These are phyloP conservation scores for Cicer bijugum DNA, from an alignment of 306 rosid genomes.

Conservation along the genomic window DNA sequence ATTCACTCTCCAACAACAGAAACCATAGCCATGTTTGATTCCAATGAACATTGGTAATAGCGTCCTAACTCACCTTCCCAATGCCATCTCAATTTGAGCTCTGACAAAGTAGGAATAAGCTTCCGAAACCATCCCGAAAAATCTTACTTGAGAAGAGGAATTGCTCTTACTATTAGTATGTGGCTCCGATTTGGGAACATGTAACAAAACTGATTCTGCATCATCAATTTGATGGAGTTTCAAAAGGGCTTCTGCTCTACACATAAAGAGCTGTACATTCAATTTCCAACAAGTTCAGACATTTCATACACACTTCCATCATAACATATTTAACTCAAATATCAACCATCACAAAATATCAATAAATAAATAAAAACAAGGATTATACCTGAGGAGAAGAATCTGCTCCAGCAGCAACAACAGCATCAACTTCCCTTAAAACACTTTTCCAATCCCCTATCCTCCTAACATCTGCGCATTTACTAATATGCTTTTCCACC, in stretches of 20 bases:
- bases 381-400: slow-evolving; percentile 74
- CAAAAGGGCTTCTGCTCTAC: slow-evolving; percentile 94
- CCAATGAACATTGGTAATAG: slow-evolving; percentile 45
- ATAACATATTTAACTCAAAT: slow-evolving; percentile 3
- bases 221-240: slow-evolving; percentile 88
- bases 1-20: slow-evolving; percentile 59
- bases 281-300: slow-evolving; percentile 70
- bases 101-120: slow-evolving; percentile 69
- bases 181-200: slow-evolving; percentile 55
- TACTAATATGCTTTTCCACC: slow-evolving; percentile 74
- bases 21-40: slow-evolving; percentile 41
- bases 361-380: background rate
- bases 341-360: background rate
- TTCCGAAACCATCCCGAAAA: slow-evolving; percentile 83
- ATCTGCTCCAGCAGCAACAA: slow-evolving; percentile 74
- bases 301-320: slow-evolving; percentile 36
- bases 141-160: slow-evolving; percentile 54
- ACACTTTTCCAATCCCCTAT: slow-evolving; percentile 80
- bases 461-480: slow-evolving; percentile 78
- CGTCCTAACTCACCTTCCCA: slow-evolving; percentile 82
- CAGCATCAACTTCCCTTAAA: slow-evolving; percentile 72
- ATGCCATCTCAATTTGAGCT: slow-evolving; percentile 86
- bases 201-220: slow-evolving; percentile 61
- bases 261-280: slow-evolving; percentile 90
- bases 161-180: slow-evolving; percentile 26